phyloP scores from a whole-genome alignment of 2,329 filamentous ascomycete genomes.

The Hysterium pulicare region DNA sequence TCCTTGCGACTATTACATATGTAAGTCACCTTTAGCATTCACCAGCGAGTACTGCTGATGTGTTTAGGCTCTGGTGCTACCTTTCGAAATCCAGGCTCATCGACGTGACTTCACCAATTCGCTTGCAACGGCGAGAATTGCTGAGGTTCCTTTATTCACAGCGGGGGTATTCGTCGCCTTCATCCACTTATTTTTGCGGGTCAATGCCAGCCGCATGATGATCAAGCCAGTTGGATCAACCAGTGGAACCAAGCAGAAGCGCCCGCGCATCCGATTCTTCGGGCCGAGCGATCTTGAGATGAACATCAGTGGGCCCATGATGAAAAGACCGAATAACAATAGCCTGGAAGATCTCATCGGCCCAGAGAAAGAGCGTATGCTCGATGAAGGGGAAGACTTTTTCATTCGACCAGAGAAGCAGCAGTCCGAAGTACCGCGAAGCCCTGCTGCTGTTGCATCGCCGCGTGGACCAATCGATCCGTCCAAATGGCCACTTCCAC shows the following conservation, averaged over 20 bases:
- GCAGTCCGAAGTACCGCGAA: slow-evolving; percentile 16
- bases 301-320: slow-evolving; percentile 39
- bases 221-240: slow-evolving; percentile 47
- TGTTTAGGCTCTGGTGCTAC: slow-evolving; percentile 55
- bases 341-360: slow-evolving; percentile 35
- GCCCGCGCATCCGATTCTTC: slow-evolving; percentile 49
- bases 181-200: slow-evolving; percentile 62
- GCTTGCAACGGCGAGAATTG: slow-evolving; percentile 58
- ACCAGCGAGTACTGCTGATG: slow-evolving; percentile 6
- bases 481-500: slow-evolving; percentile 36
- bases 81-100: slow-evolving; percentile 58
- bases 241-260: slow-evolving; percentile 43
- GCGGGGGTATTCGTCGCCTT: slow-evolving; percentile 64
- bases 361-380: slow-evolving; percentile 33
- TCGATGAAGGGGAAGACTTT: slow-evolving; percentile 32
- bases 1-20: slow-evolving; percentile 55
- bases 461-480: slow-evolving; percentile 26
- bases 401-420: slow-evolving; percentile 28
- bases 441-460: slow-evolving; percentile 26
- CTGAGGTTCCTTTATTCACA: slow-evolving; percentile 63
- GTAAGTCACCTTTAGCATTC: slow-evolving; percentile 42
- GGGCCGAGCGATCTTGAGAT: slow-evolving; percentile 42
- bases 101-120: slow-evolving; percentile 39
- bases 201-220: slow-evolving; percentile 58
- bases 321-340: slow-evolving; percentile 33